phyloP scores from a whole-genome alignment of 2,329 filamentous ascomycete genomes.

The Exophiala lecanii-corni region DNA sequence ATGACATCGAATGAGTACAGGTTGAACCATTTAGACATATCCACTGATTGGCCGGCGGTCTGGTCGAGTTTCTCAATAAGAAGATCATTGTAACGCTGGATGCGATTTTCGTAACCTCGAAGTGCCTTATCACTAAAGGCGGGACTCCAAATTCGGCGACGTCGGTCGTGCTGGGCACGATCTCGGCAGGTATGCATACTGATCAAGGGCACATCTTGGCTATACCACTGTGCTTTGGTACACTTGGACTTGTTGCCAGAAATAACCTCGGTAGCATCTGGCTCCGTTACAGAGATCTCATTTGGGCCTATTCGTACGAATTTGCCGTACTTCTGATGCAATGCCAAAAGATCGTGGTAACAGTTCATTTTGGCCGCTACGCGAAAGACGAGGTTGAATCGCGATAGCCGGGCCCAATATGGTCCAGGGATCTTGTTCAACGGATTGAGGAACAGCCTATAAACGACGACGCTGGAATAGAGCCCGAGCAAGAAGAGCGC shows the following conservation, averaged over 20 bases:
- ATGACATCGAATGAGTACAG: slow-evolving; percentile 34
- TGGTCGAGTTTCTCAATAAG: slow-evolving; percentile 31
- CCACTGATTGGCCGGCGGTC: slow-evolving; percentile 29
- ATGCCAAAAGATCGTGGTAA: slow-evolving; percentile 8
- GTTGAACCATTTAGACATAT: slow-evolving; percentile 37
- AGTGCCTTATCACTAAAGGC: slow-evolving; percentile 40
- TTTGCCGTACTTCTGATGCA: slow-evolving; percentile 22
- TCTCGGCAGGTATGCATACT: slow-evolving; percentile 39
- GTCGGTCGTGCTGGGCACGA: slow-evolving; percentile 34
- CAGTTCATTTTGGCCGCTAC: slow-evolving; percentile 5
- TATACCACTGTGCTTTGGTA: slow-evolving; percentile 41
- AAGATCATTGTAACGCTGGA: slow-evolving; percentile 34
- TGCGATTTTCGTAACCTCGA: slow-evolving; percentile 38
- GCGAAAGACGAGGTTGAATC: slow-evolving; percentile 13
- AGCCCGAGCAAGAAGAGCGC: slow-evolving; percentile 13
- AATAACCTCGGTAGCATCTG: slow-evolving; percentile 32
- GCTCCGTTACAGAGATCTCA: slow-evolving; percentile 20
- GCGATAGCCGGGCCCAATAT: slow-evolving; percentile 22
- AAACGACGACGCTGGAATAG: slow-evolving; percentile 22
- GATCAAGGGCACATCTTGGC: slow-evolving; percentile 29
- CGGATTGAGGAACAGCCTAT: slow-evolving; percentile 31
- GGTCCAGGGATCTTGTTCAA: slow-evolving; percentile 32
- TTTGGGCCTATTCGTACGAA: slow-evolving; percentile 22
- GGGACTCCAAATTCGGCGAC: slow-evolving; percentile 38
- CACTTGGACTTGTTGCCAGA: slow-evolving; percentile 37